phyloP scores from a whole-genome alignment of 768 basidiomycete species.

The Mycena amicta region DNA sequence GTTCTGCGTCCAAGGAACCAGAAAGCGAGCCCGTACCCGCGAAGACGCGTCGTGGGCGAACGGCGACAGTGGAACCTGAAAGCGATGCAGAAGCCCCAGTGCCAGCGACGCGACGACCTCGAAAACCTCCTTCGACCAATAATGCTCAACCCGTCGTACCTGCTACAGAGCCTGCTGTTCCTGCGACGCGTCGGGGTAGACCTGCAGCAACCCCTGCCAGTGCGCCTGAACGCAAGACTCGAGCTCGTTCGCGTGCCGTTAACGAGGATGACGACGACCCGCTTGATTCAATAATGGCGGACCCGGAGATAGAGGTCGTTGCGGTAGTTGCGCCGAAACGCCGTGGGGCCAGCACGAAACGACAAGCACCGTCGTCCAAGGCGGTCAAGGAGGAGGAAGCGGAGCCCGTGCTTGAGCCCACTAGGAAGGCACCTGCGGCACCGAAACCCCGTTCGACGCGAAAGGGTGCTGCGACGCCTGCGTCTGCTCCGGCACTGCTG shows the following conservation, averaged over 20 bases:
- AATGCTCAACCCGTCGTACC: background rate
- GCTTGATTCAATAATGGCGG: constrained; percentile 15
- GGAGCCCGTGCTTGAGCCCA: constrained; percentile 16
- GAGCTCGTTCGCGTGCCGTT: constrained; percentile 18
- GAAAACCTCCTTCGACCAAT: constrained; percentile 12
- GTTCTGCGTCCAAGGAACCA: background rate
- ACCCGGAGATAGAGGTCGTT: constrained; percentile 24
- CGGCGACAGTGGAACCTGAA: constrained; percentile 14
- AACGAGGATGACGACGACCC: constrained; percentile 22
- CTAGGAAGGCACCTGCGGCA: constrained; percentile 38
- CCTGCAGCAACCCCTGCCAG: constrained; percentile 17
- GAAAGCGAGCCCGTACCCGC: constrained; percentile 13
- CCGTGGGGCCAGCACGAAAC: constrained; percentile 16
- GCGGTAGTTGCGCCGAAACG: constrained; percentile 20
- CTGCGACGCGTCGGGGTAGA: constrained; percentile 10
- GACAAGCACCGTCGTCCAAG: constrained; percentile 3
- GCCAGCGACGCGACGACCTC: constrained; percentile 6
- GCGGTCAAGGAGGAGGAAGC: constrained; percentile 25
- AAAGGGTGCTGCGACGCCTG: constrained; percentile 8
- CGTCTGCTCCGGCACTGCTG: constrained; percentile 25
- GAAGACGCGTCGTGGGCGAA: constrained; percentile 16
- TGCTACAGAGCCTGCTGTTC: constrained; percentile 13
- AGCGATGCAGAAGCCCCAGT: constrained; percentile 10
- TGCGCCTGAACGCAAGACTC: constrained; percentile 24
- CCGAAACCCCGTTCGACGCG: constrained; percentile 33